A percentile compares a stretch with the other conserved stretches of the same genome.
These are phyloP conservation scores for Hypoxylon sp. DNA, from an alignment of 2,329 filamentous ascomycete species.

Conservation along the genomic window DNA sequence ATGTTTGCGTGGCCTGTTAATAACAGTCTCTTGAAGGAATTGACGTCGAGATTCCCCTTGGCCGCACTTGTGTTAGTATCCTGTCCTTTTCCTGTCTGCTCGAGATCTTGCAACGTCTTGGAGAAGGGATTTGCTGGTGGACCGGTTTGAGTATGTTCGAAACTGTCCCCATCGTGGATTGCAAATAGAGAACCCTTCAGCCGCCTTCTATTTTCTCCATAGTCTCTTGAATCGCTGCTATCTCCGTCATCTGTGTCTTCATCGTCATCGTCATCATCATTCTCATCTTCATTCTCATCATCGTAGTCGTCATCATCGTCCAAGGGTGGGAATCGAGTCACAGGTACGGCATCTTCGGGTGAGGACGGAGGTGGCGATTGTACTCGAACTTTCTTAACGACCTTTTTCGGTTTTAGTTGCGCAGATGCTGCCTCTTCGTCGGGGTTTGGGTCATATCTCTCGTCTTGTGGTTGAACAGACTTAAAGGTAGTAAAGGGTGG, in stretches of 20 bases:
- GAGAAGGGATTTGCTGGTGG: conserved; percentile 64
- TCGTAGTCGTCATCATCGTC: conserved; percentile 42
- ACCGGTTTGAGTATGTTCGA: conserved; percentile 37
- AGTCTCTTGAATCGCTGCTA: conserved; percentile 41
- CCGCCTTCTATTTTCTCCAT: conserved; percentile 40
- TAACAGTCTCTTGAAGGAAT: conserved; percentile 78
- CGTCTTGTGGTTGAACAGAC: conserved; percentile 45
- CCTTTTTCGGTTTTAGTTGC: conserved; percentile 54
- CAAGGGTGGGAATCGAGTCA: conserved; percentile 37
- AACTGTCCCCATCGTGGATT: conserved; percentile 26
- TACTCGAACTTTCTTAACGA: conserved; percentile 73
- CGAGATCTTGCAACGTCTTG: conserved; percentile 62
- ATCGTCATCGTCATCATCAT: conserved; percentile 28
- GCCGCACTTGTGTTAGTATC: conserved; percentile 47
- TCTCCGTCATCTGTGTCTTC: conserved; percentile 28
- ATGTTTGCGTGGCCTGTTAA: conserved; percentile 72
- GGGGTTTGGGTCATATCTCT: not conserved
- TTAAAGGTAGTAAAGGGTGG: conserved; percentile 46
- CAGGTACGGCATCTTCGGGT: conserved; percentile 58
- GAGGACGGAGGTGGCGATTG: conserved; percentile 70
- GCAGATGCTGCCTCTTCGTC: conserved; percentile 45
- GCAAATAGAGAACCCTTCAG: conserved; percentile 35
- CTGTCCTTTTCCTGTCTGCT: conserved; percentile 48
- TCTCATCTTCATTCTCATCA: conserved; percentile 30
- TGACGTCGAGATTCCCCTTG: conserved; percentile 71